Base-by-base conservation (phyloP, 2,329 filamentous ascomycete species). In the Ploettnerulaceae sp. region DNA sequence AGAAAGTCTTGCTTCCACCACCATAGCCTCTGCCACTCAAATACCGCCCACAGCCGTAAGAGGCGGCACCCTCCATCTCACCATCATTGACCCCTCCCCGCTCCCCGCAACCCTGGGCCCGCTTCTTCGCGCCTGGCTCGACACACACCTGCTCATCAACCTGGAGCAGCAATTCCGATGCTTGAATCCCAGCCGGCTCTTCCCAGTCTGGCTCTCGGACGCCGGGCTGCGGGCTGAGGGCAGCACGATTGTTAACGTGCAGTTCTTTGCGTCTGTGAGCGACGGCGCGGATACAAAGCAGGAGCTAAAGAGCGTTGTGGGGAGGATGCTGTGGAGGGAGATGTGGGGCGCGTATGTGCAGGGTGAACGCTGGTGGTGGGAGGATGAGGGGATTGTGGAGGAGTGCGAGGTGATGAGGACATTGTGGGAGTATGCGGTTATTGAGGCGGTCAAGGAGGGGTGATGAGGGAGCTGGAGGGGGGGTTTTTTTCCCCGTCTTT, bases 11-110 rank as follows among this genome's bases (percentile, higher is more conserved):
- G 22, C 31, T 11, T 18, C 32, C 12, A 22, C 24, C 11, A 9
- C 20, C 29, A 5, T 8, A 32, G 7, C 6, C 15, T 35, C 32
- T 14, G 34, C 7, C 18, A n/a, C 18, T 21, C 32, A 17, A 18
- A 9, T 20, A 11, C 12, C 7, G 21, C 14, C 22, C 15, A 22
- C 28, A n/a, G 31, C 17, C 21, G 20, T 12, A 4, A 36, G 0
- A 48, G 71, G 73, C 0, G 81, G 82, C 1, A 67, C 69, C 15
- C 62, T 86, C 9, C 73, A 82, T 48, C 64, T 86, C 12, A 74
- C 75, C 0, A 65, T 86, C 14, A 76, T 86, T 52, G 79, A 86
- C 47, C 79, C 82, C 0, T 66, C 75, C 6, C 83, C 83, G 0
- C 67, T 74, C 0, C 66, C 73, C 3, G 65, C 69, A 1, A 79